Evolutionary conservation across 805 yeast species (phyloP).

Genomic region (Saturnispora mendoncae): DNA sequence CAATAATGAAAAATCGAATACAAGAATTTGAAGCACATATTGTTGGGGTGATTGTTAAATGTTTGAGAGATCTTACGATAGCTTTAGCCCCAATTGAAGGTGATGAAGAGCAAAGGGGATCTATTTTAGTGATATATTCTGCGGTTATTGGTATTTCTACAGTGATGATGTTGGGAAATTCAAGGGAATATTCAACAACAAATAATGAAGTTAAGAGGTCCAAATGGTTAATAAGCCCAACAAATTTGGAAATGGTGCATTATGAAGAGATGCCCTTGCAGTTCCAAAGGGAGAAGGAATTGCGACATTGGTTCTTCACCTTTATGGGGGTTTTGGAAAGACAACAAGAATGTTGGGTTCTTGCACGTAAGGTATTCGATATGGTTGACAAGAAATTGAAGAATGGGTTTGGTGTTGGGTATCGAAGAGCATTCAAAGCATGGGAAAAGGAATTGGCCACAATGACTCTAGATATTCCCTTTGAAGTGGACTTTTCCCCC

Average conservation of each 20-base stretch:
- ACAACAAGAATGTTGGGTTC: neutral
- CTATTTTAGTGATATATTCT: constrained; percentile 40
- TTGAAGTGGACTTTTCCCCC: neutral
- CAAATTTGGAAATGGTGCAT: neutral
- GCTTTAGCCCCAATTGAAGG: constrained; percentile 31
- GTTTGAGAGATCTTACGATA: constrained; percentile 34
- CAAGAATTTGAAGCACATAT: constrained; percentile 25
- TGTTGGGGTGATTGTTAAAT: constrained; percentile 28
- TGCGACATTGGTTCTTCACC: constrained; percentile 8
- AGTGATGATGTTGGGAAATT: constrained; percentile 6
- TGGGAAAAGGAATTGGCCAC: constrained; percentile 3
- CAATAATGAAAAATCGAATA: constrained; percentile 14
- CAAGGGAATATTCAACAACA: neutral
- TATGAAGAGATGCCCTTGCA: constrained; percentile 2
- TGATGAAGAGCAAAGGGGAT: constrained; percentile 32
- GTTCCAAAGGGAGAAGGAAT: constrained; percentile 4
- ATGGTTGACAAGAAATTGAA: constrained; percentile 4
- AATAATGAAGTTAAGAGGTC: neutral
- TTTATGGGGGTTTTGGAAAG: constrained; percentile 1
- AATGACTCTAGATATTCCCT: neutral
- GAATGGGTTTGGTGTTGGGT: constrained; percentile 5
- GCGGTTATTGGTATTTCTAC: constrained; percentile 12
- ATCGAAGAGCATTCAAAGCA: constrained; percentile 2
- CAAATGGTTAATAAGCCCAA: constrained; percentile 5
- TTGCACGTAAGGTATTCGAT: neutral